phyloP scores from a whole-genome alignment of 2,329 filamentous ascomycete species.

The Xylariaceae sp. region DNA sequence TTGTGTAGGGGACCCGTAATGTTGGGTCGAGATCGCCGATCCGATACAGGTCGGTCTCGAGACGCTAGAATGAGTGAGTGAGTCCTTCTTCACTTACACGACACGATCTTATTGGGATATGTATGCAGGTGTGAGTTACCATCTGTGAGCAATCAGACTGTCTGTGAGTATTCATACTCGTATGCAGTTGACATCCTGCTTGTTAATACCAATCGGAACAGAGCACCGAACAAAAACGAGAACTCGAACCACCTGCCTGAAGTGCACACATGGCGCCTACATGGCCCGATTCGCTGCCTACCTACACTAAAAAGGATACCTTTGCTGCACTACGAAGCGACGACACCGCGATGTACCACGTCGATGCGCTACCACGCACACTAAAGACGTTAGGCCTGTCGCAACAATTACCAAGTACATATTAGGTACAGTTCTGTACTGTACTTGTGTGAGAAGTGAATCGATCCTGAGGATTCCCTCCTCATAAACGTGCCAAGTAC shows the following conservation, averaged over 20 bases:
- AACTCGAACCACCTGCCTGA: too few species aligned
- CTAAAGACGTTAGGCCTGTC: not conserved
- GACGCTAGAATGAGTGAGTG: not conserved
- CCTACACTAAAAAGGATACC: not conserved
- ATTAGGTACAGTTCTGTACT: not conserved
- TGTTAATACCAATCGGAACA: too few species aligned
- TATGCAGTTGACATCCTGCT: too few species aligned
- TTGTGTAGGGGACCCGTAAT: slow-evolving; percentile 4
- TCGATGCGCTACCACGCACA: not conserved
- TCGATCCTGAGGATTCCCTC: not conserved
- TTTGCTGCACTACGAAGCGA: not conserved
- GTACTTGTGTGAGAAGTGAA: not conserved
- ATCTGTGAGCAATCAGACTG: too few species aligned
- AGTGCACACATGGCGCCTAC: too few species aligned
- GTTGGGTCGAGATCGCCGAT: slow-evolving; percentile 17
- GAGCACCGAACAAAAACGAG: too few species aligned
- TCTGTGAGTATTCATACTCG: too few species aligned
- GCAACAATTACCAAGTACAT: not conserved
- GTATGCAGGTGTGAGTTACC: too few species aligned
- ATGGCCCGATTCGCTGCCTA: too few species aligned
- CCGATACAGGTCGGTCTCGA: slow-evolving; percentile 5
- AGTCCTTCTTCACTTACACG: too few species aligned
- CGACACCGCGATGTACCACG: not conserved
- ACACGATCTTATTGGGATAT: too few species aligned
- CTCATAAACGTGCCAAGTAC: not conserved